These are phyloP conservation scores for Proliferodiscus dingleyae DNA, from an alignment of 2,329 filamentous ascomycete genomes.

Conservation along the genomic window DNA sequence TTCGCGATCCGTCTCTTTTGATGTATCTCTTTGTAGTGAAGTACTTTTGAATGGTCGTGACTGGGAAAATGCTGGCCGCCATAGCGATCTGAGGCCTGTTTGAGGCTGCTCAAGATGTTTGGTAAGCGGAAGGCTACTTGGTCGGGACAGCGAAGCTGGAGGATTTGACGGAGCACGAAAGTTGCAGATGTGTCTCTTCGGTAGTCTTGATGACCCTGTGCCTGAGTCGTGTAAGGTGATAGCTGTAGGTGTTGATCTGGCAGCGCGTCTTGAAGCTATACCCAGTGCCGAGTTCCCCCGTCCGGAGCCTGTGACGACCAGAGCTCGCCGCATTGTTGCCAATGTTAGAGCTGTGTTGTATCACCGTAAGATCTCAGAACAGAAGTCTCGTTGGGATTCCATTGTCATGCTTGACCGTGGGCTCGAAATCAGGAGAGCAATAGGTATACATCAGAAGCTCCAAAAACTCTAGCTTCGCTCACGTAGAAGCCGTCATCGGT, in stretches of 20 bases:
- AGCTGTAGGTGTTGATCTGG: constrained; percentile 10
- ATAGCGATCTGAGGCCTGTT: constrained; percentile 21
- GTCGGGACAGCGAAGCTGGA: neutral
- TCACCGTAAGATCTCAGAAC: constrained; percentile 24
- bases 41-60: constrained; percentile 27
- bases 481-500: constrained; percentile 3
- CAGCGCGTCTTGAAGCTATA: constrained; percentile 23
- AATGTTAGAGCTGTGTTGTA: constrained; percentile 12
- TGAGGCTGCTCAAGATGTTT: constrained; percentile 14
- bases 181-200: constrained; percentile 16
- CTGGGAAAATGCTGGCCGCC: constrained; percentile 27
- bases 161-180: constrained; percentile 12
- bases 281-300: constrained; percentile 20
- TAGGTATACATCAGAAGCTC: neutral
- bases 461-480: constrained; percentile 14
- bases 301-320: constrained; percentile 18
- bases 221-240: constrained; percentile 10
- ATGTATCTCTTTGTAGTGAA: constrained; percentile 17
- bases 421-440: constrained; percentile 1
- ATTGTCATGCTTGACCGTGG: constrained; percentile 21
- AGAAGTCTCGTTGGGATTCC: constrained; percentile 18
- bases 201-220: constrained; percentile 1
- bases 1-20: constrained; percentile 26
- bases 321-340: constrained; percentile 26
- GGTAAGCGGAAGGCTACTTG: neutral